phyloP scores from a whole-genome alignment of 2,329 filamentous ascomycete species.

The Beauveria rudraprayagi region DNA sequence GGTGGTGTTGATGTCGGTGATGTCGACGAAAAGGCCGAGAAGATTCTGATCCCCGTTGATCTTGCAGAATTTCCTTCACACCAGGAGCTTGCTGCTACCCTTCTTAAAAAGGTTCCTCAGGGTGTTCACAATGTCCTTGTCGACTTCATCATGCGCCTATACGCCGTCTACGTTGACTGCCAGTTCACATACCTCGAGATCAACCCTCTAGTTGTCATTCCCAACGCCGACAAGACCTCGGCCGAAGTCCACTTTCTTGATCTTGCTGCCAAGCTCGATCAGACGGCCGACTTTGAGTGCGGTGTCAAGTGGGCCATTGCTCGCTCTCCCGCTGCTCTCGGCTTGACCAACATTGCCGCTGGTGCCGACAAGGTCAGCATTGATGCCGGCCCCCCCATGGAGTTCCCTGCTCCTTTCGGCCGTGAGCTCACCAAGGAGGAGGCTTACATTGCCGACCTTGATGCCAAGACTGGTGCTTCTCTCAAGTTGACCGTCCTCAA shows the following conservation, averaged over 20 bases:
- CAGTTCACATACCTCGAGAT: slow-evolving; percentile 99
- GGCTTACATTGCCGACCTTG: slow-evolving; percentile 96
- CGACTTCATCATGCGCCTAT: slow-evolving; percentile 97
- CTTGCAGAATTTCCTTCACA: slow-evolving; percentile 92
- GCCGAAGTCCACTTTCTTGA: slow-evolving; percentile 97
- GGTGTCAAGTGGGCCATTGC: slow-evolving; percentile 98
- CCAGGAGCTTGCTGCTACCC: slow-evolving; percentile 74
- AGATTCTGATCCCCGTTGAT: slow-evolving; percentile 94
- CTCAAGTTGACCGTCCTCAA: slow-evolving; percentile 98
- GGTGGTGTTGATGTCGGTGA: slow-evolving; percentile 99
- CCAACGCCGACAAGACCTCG: slow-evolving; percentile 84
- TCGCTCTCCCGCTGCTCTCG: slow-evolving; percentile 80
- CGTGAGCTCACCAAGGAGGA: slow-evolving; percentile 98
- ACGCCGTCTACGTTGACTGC: slow-evolving; percentile 98
- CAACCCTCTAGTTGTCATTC: slow-evolving; percentile 97
- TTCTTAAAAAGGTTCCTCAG: slow-evolving; percentile 88
- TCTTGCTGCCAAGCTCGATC: slow-evolving; percentile 95
- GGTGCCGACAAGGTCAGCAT: slow-evolving; percentile 75
- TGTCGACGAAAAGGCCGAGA: slow-evolving; percentile 98
- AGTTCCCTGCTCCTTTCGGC: slow-evolving; percentile 97
- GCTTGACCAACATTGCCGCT: slow-evolving; percentile 60
- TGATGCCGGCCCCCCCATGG: slow-evolving; percentile 94
- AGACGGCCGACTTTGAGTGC: slow-evolving; percentile 98
- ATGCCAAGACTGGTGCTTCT: slow-evolving; percentile 98
- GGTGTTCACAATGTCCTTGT: slow-evolving; percentile 97